Percentiles rank a stretch among this genome's conserved stretches.
Evolutionary conservation across 2,329 filamentous ascomycete genomes (phyloP).

Genomic region (Pseudogymnoascus sp.): DNA sequence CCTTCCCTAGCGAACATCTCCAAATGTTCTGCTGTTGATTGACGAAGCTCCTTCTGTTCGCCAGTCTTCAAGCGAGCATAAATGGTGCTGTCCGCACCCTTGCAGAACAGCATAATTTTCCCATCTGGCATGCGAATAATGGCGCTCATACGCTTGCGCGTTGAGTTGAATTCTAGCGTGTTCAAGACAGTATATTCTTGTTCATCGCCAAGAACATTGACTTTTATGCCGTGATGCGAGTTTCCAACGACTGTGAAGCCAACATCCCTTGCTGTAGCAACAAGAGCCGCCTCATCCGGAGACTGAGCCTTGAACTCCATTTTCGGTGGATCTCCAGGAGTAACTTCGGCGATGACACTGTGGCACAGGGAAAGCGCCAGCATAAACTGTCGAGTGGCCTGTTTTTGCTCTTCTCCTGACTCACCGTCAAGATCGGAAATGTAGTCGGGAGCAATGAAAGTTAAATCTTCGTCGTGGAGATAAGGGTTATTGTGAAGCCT

Average conservation of each 20-base stretch:
- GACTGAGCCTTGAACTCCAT: constrained; percentile 97
- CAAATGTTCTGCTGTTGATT: constrained; percentile 81
- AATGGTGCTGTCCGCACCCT: constrained; percentile 95
- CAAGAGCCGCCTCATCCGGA: constrained; percentile 89
- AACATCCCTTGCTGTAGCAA: constrained; percentile 88
- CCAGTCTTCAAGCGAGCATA: constrained; percentile 83
- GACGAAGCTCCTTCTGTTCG: constrained; percentile 76
- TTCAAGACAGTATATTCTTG: constrained; percentile 81
- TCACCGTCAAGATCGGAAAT: constrained; percentile 74
- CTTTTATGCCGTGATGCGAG: constrained; percentile 68
- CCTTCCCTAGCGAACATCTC: constrained; percentile 97
- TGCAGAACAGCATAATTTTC: constrained; percentile 86
- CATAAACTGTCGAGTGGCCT: constrained; percentile 86
- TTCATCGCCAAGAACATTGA: constrained; percentile 84
- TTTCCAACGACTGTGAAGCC: constrained; percentile 87
- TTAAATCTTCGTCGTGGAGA: constrained; percentile 79
- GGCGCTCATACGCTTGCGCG: constrained; percentile 93
- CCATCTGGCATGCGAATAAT: constrained; percentile 93
- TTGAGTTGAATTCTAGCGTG: constrained; percentile 95
- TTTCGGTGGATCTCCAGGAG: constrained; percentile 80
- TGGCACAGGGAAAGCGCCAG: constrained; percentile 91
- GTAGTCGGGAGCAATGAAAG: constrained; percentile 87
- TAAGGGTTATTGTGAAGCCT: constrained; percentile 83
- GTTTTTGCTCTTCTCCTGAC: constrained; percentile 67
- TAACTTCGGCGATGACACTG: constrained; percentile 85